These are phyloP conservation scores for Caloboletus firmus DNA, from an alignment of 1,284 basidiomycete genomes.

Conservation along the genomic window DNA sequence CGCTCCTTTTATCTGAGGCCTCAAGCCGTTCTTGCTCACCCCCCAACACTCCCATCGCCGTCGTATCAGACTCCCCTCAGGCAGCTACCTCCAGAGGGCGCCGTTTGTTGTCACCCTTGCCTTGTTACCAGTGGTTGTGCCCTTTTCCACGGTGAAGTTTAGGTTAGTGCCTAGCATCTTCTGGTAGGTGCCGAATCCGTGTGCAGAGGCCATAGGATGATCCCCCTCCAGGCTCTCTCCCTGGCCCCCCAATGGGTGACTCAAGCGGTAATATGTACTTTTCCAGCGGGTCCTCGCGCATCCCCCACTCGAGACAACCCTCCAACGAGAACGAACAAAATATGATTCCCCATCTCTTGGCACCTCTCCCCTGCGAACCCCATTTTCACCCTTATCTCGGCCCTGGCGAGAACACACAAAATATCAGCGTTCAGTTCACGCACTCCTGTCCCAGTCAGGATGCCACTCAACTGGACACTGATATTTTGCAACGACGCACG, in stretches of 20 bases:
- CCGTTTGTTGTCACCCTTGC: slow-evolving; percentile 8
- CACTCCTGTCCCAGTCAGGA: slow-evolving; percentile 26
- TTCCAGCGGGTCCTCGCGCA: slow-evolving; percentile 12
- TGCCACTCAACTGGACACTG: slow-evolving; percentile 28
- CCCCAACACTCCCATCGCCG: slow-evolving; percentile 8
- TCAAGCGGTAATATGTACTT: slow-evolving; percentile 17
- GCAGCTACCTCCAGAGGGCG: slow-evolving; percentile 2
- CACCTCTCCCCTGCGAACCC: slow-evolving; percentile 19
- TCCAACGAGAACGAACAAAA: slow-evolving; percentile 17
- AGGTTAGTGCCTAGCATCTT: slow-evolving; percentile 13
- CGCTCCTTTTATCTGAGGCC: slow-evolving; percentile 32
- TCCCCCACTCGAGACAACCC: slow-evolving; percentile 11
- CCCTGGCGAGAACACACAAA: slow-evolving; percentile 18
- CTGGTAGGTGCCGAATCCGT: slow-evolving; percentile 22
- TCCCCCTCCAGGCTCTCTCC: slow-evolving; percentile 10
- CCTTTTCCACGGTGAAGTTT: slow-evolving; percentile 36
- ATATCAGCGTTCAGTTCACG: slow-evolving; percentile 37
- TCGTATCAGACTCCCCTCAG: not conserved
- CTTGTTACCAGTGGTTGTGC: slow-evolving; percentile 13
- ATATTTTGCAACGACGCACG: slow-evolving; percentile 26
- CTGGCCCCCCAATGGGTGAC: slow-evolving; percentile 22
- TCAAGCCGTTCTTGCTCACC: slow-evolving; percentile 2
- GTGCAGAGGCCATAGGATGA: slow-evolving; percentile 26
- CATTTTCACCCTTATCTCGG: slow-evolving; percentile 21
- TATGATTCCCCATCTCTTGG: slow-evolving; percentile 21